Base-by-base conservation (phyloP, 805 yeast genomes). In the Saturnispora silvae region DNA sequence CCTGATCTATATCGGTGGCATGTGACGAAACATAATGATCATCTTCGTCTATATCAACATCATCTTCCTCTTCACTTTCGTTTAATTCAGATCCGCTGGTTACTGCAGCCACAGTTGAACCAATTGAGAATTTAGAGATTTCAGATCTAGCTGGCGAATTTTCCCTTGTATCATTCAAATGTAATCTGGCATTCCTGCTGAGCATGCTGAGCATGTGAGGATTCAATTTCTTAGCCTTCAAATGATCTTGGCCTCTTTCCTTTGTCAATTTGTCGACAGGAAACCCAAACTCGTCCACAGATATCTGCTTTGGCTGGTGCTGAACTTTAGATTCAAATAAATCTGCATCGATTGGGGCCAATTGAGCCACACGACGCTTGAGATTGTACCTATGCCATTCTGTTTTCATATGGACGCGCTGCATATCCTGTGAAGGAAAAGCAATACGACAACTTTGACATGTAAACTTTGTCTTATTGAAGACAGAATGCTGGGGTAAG, bases 351-450 rank as follows among this genome's bases (percentile, higher is more conserved):
- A 86, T 75, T 2, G 94, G 77, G 5, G 81, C 74, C 38, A 86
- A 60, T n/a, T 71, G 69, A 1, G 95, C 95, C 17, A 92, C 95
- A 47, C 95, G 70, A 60, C 98, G 75, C 55, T 92, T 92, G 52
- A 92, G 68, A 53, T 92, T 92, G 59, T 92, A 92, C 45, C 98
- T 71, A 55, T 92, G 98, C 98, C 98, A 92, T 40, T 92, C 98
- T 3, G 95, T 78, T 55, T 83, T 85, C 98, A 92, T 92, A 56
- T 92, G 98, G 45, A 70, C 70, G 44, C 97, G 69, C 61, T 92
- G 98, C 41, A 77, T 66, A 44, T 79, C 92, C n/a, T 94, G 79
- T 26, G 77, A 67, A 30, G 78, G 73, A 53, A 92, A 92, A 32
- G 77, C 77, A 45, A 85, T 74, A 18, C 75, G 76, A 59, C 98